phyloP scores from a whole-genome alignment of 129 eudicot genomes.

The Helianthus tuberosus region DNA sequence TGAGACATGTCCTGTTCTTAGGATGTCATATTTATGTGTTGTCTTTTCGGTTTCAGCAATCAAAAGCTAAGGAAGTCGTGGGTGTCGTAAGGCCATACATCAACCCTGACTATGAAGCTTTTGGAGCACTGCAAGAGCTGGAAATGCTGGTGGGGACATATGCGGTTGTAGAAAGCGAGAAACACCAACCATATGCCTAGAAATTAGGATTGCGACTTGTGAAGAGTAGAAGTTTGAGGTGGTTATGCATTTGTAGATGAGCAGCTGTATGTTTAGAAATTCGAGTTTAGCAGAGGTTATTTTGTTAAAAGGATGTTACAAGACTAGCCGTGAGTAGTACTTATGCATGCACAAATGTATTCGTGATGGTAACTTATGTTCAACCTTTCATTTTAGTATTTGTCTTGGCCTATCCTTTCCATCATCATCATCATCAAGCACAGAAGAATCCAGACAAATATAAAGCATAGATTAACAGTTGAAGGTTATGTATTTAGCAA shows the following conservation, averaged over 20 bases:
- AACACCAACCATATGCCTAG: slow-evolving; percentile 5
- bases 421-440: too few relatives aligned
- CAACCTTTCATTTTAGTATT: too few relatives aligned
- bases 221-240: slow-evolving; percentile 11
- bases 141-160: slow-evolving; percentile 41
- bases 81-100: slow-evolving; percentile 49
- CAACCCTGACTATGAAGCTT: slow-evolving; percentile 38
- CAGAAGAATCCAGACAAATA: too few relatives aligned
- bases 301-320: too few relatives aligned
- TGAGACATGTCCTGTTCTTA: too few relatives aligned
- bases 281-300: too few relatives aligned
- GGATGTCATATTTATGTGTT: neutral
- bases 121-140: slow-evolving; percentile 56
- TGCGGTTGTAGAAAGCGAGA: slow-evolving; percentile 22
- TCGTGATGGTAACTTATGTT: too few relatives aligned
- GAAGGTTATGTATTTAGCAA: neutral
- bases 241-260: neutral
- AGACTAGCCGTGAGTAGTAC: too few relatives aligned
- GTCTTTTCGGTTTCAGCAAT: slow-evolving; percentile 42
- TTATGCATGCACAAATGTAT: too few relatives aligned
- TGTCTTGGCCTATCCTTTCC: too few relatives aligned
- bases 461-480: too few relatives aligned
- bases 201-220: slow-evolving; percentile 5
- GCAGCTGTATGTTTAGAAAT: neutral
- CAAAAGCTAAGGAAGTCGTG: slow-evolving; percentile 46